Percentiles rank a stretch among this genome's conserved stretches.
These are phyloP conservation scores for Hymenoscyphus occultus DNA, from an alignment of 2,329 filamentous ascomycete species.

Conservation along the genomic window DNA sequence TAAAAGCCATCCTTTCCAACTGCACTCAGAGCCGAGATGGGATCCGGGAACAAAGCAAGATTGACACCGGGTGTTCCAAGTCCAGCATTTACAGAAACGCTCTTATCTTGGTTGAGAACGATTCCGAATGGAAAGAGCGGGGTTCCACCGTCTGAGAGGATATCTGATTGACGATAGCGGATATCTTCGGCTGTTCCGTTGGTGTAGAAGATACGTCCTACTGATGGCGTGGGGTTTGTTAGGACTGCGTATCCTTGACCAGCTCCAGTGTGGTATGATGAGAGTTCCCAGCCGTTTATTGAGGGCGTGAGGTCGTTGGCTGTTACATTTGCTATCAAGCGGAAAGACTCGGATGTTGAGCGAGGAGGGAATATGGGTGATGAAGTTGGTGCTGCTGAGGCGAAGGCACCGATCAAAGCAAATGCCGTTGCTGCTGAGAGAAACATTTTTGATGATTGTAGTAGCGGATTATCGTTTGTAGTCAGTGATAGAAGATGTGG, in stretches of 20 bases:
- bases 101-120: slow-evolving; percentile 34
- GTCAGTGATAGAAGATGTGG: background rate
- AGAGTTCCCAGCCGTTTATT: slow-evolving; percentile 42
- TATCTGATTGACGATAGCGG: slow-evolving; percentile 33
- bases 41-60: slow-evolving; percentile 38
- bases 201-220: slow-evolving; percentile 45
- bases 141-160: slow-evolving; percentile 43
- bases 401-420: slow-evolving; percentile 14
- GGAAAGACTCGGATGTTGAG: slow-evolving; percentile 34
- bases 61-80: slow-evolving; percentile 39
- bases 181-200: slow-evolving; percentile 45
- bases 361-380: slow-evolving; percentile 20
- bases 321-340: slow-evolving; percentile 46
- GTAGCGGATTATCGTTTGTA: background rate
- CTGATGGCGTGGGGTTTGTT: slow-evolving; percentile 23
- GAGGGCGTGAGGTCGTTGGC: slow-evolving; percentile 41
- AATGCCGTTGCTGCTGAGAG: slow-evolving; percentile 7
- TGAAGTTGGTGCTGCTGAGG: slow-evolving; percentile 21
- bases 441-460: slow-evolving; percentile 2
- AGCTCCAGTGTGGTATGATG: slow-evolving; percentile 45
- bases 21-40: slow-evolving; percentile 34
- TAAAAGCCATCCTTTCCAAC: slow-evolving; percentile 38
- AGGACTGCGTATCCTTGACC: slow-evolving; percentile 42
- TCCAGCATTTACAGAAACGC: slow-evolving; percentile 39
- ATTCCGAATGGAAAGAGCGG: slow-evolving; percentile 41